Conservation (phyloP, 2,329 filamentous ascomycete species). For the Ramularia collo-cygni region DNA sequence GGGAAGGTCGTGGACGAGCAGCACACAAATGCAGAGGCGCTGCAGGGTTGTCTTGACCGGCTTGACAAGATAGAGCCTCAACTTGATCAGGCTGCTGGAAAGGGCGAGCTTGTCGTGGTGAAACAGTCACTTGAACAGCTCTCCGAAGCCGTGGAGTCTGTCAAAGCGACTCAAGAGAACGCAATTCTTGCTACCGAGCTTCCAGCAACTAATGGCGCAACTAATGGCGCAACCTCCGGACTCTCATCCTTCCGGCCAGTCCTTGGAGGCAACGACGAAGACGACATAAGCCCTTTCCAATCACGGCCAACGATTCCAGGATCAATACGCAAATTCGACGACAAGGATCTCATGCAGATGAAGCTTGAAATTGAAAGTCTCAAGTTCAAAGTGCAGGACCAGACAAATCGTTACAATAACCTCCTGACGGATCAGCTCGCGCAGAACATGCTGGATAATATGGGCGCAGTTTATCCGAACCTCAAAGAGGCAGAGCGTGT, state of each 20-base stretch:
- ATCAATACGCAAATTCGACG: neutral
- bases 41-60: too few species aligned
- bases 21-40: too few species aligned
- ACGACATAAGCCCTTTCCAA: neutral
- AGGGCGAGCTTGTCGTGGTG: too few species aligned
- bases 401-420: neutral
- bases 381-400: neutral
- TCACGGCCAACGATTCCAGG: neutral
- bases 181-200: too few species aligned
- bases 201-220: too few species aligned
- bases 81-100: too few species aligned
- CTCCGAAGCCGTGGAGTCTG: too few species aligned
- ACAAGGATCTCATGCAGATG: neutral
- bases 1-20: too few species aligned
- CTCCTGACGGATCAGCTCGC: conserved; percentile 1
- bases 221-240: neutral
- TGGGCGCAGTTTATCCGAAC: neutral
- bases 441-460: neutral
- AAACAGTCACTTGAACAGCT: too few species aligned
- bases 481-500: neutral
- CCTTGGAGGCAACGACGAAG: neutral
- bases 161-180: too few species aligned
- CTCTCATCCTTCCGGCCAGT: neutral
- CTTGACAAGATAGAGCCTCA: too few species aligned
- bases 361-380: neutral